Conservation (phyloP, 1,284 basidiomycete genomes). For the Moesziomyces antarcticus region DNA sequence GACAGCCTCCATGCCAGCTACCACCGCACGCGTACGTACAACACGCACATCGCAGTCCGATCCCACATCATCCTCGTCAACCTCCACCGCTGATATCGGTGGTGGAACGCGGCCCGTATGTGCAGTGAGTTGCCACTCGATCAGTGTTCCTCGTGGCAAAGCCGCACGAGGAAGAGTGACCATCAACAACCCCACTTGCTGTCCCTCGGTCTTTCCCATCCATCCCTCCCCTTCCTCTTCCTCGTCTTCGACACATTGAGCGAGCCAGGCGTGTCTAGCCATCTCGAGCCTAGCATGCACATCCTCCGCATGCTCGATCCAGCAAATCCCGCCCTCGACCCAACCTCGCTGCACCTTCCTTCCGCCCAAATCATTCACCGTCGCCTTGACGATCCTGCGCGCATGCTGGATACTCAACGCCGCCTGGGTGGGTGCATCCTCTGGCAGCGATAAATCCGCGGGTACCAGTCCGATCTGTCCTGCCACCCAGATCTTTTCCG, state of each 20-base stretch:
- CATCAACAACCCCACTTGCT: constrained; percentile 37
- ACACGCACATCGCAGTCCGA: constrained; percentile 8
- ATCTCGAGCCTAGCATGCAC: constrained; percentile 3
- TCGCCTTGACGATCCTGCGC: constrained; percentile 73
- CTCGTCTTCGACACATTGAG: constrained; percentile 8
- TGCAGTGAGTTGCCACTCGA: constrained; percentile 66
- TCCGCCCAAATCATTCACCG: constrained; percentile 47
- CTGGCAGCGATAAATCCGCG: constrained; percentile 76
- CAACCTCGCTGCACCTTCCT: constrained; percentile 29
- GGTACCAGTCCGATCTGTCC: constrained; percentile 95
- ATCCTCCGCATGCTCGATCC: constrained; percentile 46
- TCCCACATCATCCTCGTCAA: neutral
- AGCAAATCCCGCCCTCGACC: constrained; percentile 66
- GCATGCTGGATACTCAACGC: constrained; percentile 85
- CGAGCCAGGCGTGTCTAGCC: constrained; percentile 18
- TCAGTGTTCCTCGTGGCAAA: constrained; percentile 49
- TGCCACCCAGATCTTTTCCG: constrained; percentile 82
- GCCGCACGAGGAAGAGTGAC: constrained; percentile 31
- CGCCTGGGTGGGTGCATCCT: constrained; percentile 73
- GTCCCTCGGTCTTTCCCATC: constrained; percentile 16
- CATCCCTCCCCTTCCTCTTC: constrained; percentile 15
- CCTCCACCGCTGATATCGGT: neutral
- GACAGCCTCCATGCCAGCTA: neutral
- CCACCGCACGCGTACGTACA: neutral
- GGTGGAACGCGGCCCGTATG: constrained; percentile 50